phyloP scores from a whole-genome alignment of 805 yeast species.

The Candida ortonii region DNA sequence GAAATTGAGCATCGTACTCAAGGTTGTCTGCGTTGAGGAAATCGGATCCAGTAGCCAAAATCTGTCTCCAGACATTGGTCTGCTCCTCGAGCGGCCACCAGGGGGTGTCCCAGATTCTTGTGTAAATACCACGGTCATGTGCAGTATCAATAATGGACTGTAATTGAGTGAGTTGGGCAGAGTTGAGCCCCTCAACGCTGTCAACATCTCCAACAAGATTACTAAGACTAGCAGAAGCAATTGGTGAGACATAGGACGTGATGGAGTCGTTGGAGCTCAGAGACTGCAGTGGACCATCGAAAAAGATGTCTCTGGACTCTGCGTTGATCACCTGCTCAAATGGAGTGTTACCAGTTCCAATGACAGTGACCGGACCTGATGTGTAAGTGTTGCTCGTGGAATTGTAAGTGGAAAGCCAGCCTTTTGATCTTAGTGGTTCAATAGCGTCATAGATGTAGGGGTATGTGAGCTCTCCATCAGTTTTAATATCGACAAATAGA shows the following conservation, averaged over 20 bases:
- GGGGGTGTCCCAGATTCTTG: slow-evolving; percentile 72
- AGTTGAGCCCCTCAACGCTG: slow-evolving; percentile 31
- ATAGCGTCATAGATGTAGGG: slow-evolving; percentile 44
- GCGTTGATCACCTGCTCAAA: slow-evolving; percentile 31
- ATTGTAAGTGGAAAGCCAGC: slow-evolving; percentile 51
- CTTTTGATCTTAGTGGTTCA: slow-evolving; percentile 43
- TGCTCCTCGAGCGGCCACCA: slow-evolving; percentile 55
- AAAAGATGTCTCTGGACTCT: slow-evolving; percentile 38
- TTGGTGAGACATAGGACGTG: slow-evolving; percentile 27
- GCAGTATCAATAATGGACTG: slow-evolving; percentile 37
- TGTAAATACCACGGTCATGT: slow-evolving; percentile 47
- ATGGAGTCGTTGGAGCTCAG: slow-evolving; percentile 21
- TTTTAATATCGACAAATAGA: slow-evolving; percentile 63
- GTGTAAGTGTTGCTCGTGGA: slow-evolving; percentile 30
- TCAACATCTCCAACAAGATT: slow-evolving; percentile 23
- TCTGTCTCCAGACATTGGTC: slow-evolving; percentile 46
- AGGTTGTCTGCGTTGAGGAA: slow-evolving; percentile 63
- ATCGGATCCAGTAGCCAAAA: slow-evolving; percentile 50
- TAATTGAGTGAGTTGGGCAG: slow-evolving; percentile 31
- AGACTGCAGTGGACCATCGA: slow-evolving; percentile 49
- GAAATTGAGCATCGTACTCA: slow-evolving; percentile 20
- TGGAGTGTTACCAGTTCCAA: slow-evolving; percentile 67
- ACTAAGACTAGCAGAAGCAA: slow-evolving; percentile 34
- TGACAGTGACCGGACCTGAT: slow-evolving; percentile 56
- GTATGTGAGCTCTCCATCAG: slow-evolving; percentile 51